Percentiles rank a stretch among this genome's conserved stretches.
Evolutionary conservation across 2,329 filamentous ascomycete genomes (phyloP).

Genomic region (Curvularia spicifera): DNA sequence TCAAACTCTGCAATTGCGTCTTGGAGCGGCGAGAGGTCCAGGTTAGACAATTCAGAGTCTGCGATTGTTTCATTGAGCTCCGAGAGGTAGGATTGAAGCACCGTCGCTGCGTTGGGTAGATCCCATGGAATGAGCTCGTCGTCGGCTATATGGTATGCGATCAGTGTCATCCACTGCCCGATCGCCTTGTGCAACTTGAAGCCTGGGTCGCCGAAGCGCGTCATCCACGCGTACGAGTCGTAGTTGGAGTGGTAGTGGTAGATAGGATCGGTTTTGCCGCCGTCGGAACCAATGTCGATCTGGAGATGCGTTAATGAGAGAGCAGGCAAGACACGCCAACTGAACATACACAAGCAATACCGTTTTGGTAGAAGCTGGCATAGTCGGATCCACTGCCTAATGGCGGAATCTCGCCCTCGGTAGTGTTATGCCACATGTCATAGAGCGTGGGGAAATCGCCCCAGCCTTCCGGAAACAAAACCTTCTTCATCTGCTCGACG

Average conservation of each 20-base stretch:
- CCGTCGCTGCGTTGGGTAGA: slow-evolving; percentile 1
- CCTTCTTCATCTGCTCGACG: slow-evolving; percentile 50
- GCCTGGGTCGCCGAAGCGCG: slow-evolving; percentile 57
- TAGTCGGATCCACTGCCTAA: slow-evolving; percentile 58
- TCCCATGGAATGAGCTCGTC: slow-evolving; percentile 47
- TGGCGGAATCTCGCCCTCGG: slow-evolving; percentile 36
- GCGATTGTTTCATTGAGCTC: slow-evolving; percentile 1
- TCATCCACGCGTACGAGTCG: slow-evolving; percentile 60
- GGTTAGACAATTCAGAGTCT: not conserved
- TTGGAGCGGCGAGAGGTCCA: slow-evolving; percentile 3
- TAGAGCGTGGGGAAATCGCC: slow-evolving; percentile 51
- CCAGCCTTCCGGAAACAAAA: slow-evolving; percentile 49
- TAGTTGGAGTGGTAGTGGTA: slow-evolving; percentile 59
- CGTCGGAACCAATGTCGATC: slow-evolving; percentile 52
- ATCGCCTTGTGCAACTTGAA: slow-evolving; percentile 58
- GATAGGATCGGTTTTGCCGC: slow-evolving; percentile 49
- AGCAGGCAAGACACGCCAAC: not conserved
- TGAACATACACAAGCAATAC: slow-evolving; percentile 40
- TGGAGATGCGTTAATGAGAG: not conserved
- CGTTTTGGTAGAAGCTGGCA: slow-evolving; percentile 55
- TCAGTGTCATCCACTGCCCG: slow-evolving; percentile 54
- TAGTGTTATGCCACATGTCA: slow-evolving; percentile 52
- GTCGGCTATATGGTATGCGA: slow-evolving; percentile 51
- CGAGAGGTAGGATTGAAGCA: slow-evolving; percentile 4
- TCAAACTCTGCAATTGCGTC: slow-evolving; percentile 6